Conservation (phyloP, 129 eudicot species). For the Flaveria trinervia region DNA sequence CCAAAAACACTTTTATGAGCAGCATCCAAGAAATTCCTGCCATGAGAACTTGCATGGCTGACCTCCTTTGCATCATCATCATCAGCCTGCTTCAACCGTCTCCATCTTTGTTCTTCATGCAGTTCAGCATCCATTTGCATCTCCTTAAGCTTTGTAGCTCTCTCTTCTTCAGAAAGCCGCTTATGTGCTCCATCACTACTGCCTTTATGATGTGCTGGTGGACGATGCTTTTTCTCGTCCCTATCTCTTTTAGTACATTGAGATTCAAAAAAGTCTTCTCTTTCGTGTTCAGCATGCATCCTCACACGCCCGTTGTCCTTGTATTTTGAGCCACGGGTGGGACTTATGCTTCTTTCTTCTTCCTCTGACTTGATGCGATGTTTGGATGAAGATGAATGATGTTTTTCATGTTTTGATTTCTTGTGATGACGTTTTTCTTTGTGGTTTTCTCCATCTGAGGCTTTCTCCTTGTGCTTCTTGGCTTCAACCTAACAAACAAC, state of each 20-base stretch:
- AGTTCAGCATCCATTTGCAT: conserved; percentile 92
- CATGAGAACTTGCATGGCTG: conserved; percentile 40
- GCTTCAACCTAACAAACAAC: conserved; percentile 61
- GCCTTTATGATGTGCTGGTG: conserved; percentile 29
- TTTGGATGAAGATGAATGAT: conserved; percentile 46
- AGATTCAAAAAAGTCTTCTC: conserved; percentile 29
- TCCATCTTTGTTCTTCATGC: conserved; percentile 98
- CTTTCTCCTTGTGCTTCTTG: conserved; percentile 61
- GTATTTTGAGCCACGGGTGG: conserved; percentile 35
- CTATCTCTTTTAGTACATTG: conserved; percentile 25
- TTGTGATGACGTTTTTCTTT: conserved; percentile 49
- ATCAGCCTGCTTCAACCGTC: conserved; percentile 73
- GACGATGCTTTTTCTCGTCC: conserved; percentile 29
- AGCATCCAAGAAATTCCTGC: conserved; percentile 73
- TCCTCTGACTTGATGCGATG: conserved; percentile 45
- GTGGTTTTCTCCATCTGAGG: conserved; percentile 33
- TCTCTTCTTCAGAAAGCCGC: conserved; percentile 77
- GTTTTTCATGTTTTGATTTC: conserved; percentile 53
- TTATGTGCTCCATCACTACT: conserved; percentile 33
- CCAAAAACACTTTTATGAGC: conserved; percentile 76
- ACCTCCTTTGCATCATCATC: conserved; percentile 81
- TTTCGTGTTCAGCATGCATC: conserved; percentile 24
- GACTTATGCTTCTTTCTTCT: conserved; percentile 31
- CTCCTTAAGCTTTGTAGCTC: conserved; percentile 77
- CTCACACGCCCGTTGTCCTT: conserved; percentile 29